phyloP scores from a whole-genome alignment of 768 basidiomycete species.

The Phanerochaete carnosa region DNA sequence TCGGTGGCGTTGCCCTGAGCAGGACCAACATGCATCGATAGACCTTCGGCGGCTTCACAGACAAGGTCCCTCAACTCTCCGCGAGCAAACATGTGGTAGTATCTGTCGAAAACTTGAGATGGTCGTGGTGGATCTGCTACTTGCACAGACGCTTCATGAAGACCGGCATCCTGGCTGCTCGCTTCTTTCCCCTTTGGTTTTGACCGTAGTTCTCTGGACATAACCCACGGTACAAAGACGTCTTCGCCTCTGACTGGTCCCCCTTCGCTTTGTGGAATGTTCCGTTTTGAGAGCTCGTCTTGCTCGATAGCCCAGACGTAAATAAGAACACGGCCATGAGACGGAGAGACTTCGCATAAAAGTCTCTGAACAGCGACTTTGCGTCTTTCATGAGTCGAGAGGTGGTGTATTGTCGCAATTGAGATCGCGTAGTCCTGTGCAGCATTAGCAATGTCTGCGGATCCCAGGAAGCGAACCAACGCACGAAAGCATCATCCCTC shows the following conservation, averaged over 20 bases:
- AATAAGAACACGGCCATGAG: conserved; percentile 77
- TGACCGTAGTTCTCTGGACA: conserved; percentile 26
- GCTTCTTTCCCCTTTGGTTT: conserved; percentile 15
- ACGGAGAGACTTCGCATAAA: conserved; percentile 58
- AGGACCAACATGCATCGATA: conserved; percentile 51
- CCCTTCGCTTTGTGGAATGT: conserved; percentile 40
- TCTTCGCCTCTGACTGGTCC: conserved; percentile 51
- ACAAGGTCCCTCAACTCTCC: conserved; percentile 74
- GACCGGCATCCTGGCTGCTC: background rate
- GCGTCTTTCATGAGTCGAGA: conserved; percentile 77
- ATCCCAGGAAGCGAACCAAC: no score
- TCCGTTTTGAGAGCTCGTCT: conserved; percentile 77
- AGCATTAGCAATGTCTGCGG: no score
- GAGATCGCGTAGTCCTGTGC: conserved; percentile 97
- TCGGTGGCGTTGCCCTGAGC: conserved; percentile 11
- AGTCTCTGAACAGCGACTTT: conserved; percentile 68
- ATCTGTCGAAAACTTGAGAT: conserved; percentile 70
- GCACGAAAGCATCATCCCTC: conserved; percentile 79
- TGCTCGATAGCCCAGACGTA: conserved; percentile 99
- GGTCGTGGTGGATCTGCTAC: conserved; percentile 6
- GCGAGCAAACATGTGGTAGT: conserved; percentile 92
- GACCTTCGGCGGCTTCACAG: conserved; percentile 52
- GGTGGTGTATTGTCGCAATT: conserved; percentile 96
- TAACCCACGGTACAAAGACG: conserved; percentile 89
- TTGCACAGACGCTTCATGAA: background rate